Conservation (phyloP, 2,329 filamentous ascomycete species). For the Aspergillus sp. region DNA sequence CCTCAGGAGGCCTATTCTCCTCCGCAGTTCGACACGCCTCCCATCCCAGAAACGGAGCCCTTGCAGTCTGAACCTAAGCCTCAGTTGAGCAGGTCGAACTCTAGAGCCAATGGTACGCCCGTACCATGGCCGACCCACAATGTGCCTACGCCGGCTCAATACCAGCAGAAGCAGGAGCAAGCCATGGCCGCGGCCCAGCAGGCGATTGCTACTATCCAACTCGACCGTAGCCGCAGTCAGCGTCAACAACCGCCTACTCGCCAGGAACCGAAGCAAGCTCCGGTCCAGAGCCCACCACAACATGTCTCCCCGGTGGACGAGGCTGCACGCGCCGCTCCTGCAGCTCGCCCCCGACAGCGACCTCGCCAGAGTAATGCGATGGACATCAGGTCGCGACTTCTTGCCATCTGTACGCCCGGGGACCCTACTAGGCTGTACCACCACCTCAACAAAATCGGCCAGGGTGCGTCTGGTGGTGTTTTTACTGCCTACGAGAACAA, state of each 20-base stretch:
- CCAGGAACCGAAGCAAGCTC: constrained; percentile 51
- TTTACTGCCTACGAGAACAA: constrained; percentile 86
- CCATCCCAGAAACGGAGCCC: constrained; percentile 57
- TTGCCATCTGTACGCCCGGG: constrained; percentile 84
- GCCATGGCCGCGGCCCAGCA: constrained; percentile 79
- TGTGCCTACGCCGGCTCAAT: constrained; percentile 46
- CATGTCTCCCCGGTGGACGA: constrained; percentile 40
- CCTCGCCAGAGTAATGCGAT: constrained; percentile 75
- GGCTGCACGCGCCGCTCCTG: constrained; percentile 50
- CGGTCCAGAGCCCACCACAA: constrained; percentile 35
- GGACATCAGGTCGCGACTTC: constrained; percentile 80
- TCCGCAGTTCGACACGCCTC: constrained; percentile 46
- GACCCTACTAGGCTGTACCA: constrained; percentile 88
- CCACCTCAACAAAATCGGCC: constrained; percentile 90
- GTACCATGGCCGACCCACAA: constrained; percentile 48
- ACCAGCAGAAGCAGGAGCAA: constrained; percentile 76
- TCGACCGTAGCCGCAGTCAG: constrained; percentile 75
- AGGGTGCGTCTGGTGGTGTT: constrained; percentile 94
- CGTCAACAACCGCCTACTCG: constrained; percentile 60
- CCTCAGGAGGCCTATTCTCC: constrained; percentile 55
- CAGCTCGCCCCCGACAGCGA: constrained; percentile 72
- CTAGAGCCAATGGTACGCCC: constrained; percentile 59
- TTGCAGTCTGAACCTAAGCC: constrained; percentile 63
- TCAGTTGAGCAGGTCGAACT: constrained; percentile 69
- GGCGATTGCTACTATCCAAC: constrained; percentile 67